Conservation (phyloP, 2,329 filamentous ascomycete genomes). For the Cordyceps militaris region DNA sequence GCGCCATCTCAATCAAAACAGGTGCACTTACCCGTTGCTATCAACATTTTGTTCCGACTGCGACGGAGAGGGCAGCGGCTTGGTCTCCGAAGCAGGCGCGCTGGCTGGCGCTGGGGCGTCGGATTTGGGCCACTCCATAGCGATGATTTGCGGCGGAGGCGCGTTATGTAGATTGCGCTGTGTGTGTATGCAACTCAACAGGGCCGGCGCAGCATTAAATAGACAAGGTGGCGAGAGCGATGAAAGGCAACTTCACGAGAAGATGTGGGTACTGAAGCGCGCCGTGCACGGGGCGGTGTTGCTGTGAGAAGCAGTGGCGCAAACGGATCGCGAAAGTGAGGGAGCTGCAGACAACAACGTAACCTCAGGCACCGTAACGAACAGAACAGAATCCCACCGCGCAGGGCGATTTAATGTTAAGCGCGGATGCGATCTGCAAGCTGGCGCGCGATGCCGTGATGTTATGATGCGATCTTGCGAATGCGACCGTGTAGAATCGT, state of each 20-base stretch:
- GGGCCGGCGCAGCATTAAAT: conserved; percentile 32
- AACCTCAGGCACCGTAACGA: not conserved
- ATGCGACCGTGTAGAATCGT: not conserved
- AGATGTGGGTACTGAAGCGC: not conserved
- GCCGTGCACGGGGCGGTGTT: not conserved
- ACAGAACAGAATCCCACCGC: conserved; percentile 1
- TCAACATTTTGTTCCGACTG: conserved; percentile 16
- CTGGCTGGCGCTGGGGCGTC: conserved; percentile 35
- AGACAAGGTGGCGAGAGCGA: not conserved
- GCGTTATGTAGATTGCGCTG: conserved; percentile 31
- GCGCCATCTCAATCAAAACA: not conserved
- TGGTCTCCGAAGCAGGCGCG: conserved; percentile 24
- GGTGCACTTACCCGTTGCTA: conserved; percentile 20
- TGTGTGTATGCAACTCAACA: conserved; percentile 22
- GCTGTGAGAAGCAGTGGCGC: not conserved
- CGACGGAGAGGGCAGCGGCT: conserved; percentile 28
- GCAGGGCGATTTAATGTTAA: not conserved
- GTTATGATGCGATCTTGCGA: not conserved
- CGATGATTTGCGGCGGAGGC: conserved; percentile 37
- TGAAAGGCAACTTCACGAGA: not conserved
- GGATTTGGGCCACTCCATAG: conserved; percentile 44
- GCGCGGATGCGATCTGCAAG: not conserved
- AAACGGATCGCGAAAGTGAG: conserved; percentile 8
- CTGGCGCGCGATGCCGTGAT: not conserved
- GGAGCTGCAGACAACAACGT: conserved; percentile 1